Base-by-base conservation (phyloP, 352 stramenopile genomes). In the Pythium sp. region DNA sequence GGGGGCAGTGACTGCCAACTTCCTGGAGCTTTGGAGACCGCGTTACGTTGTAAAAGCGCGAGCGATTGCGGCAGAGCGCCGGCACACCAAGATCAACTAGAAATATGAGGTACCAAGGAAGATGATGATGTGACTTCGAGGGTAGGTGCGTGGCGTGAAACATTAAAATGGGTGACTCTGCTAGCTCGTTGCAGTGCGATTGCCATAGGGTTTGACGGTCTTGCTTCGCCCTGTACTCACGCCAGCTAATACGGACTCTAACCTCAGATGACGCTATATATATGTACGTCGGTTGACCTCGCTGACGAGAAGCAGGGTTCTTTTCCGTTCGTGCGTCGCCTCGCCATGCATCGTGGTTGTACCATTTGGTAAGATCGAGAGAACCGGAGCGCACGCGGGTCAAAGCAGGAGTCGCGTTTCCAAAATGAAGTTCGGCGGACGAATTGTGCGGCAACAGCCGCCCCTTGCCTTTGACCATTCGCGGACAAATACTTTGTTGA, bases 341-440 rank as follows among this genome's bases (percentile, higher is more conserved):
- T 51, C 43, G 18, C 18, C 15, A 5, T 51, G 18, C 6, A 72
- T 62, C 87, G 32, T 58, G 77, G 9, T 69, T 91, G 18, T 46
- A 77, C 71, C 1, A 73, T 79, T 22, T 73, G 73, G 20, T 78
- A 80, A 0, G 81, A 92, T 58, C 71, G 91, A 24, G 80, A 86
- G 65, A 71, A 78, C 9, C 77, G 80, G 4, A 72, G 72, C 6
- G 47, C 78, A 70, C 14, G 43, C 78, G 1, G 79, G 79, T 11
- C 72, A 71, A 22, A 49, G 41, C 15, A 49, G 41, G 18, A 22
- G 9, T 49, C 14, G 18, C 24, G 15, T n/a, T 22, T 49, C 8
- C 41, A 22, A 2, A 49, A 9, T 11, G 18, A n/a, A 49, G 5
- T 20, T 49, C 15, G 11, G 41, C 41, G 41, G 41, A 49, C 41